These are phyloP conservation scores for Geotrichum carabidarum DNA, from an alignment of 1,139 yeast genomes.

Conservation along the genomic window DNA sequence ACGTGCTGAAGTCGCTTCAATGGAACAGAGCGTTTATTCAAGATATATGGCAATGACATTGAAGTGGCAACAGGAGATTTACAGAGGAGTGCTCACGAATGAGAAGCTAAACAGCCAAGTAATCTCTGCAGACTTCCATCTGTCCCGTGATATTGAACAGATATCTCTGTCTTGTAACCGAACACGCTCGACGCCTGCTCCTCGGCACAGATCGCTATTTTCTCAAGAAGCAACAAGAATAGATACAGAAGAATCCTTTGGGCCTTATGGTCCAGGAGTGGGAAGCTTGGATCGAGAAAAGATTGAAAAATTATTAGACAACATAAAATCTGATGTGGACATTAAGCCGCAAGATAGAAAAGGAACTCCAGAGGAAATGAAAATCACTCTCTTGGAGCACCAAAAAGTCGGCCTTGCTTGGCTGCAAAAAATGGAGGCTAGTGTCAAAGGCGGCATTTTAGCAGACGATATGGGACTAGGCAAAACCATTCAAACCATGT, in stretches of 20 bases:
- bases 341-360: constrained; percentile 46
- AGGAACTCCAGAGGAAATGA: constrained; percentile 64
- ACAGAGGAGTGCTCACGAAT: no score
- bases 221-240: background rate
- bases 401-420: constrained; percentile 83
- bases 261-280: constrained; percentile 6
- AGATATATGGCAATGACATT: no score
- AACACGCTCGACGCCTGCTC: no score
- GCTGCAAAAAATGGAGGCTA: constrained; percentile 62
- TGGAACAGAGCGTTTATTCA: no score
- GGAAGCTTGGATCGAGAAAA: constrained; percentile 31
- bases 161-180: no score
- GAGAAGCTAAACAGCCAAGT: no score
- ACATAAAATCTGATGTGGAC: constrained; percentile 56
- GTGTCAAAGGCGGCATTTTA: constrained; percentile 66
- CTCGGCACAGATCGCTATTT: background rate
- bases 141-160: no score
- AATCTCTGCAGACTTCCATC: no score
- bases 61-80: no score
- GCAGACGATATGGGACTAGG: constrained; percentile 97
- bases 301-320: constrained; percentile 55
- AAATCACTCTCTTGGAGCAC: constrained; percentile 67
- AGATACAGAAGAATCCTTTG: constrained; percentile 1
- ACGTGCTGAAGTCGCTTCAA: no score
- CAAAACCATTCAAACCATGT: constrained; percentile 77